Evolutionary conservation across 768 basidiomycete genomes (phyloP).

Genomic region (Lanmaoa pseudosensibilis): DNA sequence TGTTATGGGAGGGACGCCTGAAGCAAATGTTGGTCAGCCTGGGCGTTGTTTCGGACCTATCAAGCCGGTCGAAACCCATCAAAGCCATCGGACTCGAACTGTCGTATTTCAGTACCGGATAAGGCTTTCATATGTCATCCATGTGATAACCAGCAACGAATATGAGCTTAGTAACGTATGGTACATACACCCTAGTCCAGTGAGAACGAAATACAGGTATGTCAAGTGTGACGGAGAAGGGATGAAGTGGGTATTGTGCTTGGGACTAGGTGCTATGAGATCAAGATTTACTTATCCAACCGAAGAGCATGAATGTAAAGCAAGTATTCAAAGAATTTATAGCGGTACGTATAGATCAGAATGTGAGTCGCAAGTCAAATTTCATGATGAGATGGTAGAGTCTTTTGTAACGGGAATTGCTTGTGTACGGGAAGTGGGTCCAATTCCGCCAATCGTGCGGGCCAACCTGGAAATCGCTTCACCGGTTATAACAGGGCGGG

Average conservation of each 20-base stretch:
- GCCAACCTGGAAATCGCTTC: conserved; percentile 69
- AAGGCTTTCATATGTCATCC: not conserved
- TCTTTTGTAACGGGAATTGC: conserved; percentile 28
- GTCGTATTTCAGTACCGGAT: conserved; percentile 82
- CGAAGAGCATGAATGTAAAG: conserved; percentile 15
- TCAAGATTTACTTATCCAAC: conserved; percentile 20
- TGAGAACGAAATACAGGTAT: conserved; percentile 24
- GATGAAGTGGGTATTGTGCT: conserved; percentile 25
- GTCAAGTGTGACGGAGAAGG: conserved; percentile 13
- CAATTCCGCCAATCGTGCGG: conserved; percentile 52
- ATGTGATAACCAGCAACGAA: conserved; percentile 6
- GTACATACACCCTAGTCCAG: conserved; percentile 20
- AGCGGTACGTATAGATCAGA: conserved; percentile 13
- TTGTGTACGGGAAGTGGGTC: conserved; percentile 26
- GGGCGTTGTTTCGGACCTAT: conserved; percentile 89
- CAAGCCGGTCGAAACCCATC: conserved; percentile 82
- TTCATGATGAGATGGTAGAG: conserved; percentile 27
- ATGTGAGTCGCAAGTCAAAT: conserved; percentile 5
- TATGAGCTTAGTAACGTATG: conserved; percentile 20
- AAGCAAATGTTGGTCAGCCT: conserved; percentile 86
- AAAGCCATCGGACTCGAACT: conserved; percentile 89
- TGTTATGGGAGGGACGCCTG: conserved; percentile 93
- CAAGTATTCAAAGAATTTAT: conserved; percentile 10
- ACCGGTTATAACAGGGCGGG: conserved; percentile 69
- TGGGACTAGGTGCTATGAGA: conserved; percentile 15